Evolutionary conservation across 495 filamentous ascomycete species (phyloP).

Genomic region (Polyplosphaeria fusca): DNA sequence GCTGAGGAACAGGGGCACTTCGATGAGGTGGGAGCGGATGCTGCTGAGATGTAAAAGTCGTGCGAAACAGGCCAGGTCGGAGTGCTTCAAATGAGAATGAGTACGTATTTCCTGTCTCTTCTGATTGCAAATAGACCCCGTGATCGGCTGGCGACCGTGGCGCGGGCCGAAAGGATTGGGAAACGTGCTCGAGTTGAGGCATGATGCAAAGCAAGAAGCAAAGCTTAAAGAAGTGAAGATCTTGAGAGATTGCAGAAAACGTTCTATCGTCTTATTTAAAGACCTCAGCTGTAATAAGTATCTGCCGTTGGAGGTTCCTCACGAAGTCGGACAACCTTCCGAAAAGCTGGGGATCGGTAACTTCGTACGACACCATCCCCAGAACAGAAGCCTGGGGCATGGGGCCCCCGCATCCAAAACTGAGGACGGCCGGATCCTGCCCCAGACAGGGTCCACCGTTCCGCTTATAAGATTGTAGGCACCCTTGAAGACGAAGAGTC

Average conservation of each 20-base stretch:
- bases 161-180: constrained; percentile 41
- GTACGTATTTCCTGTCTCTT: constrained; percentile 41
- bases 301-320: too few species aligned
- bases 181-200: constrained; percentile 56
- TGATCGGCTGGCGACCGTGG: constrained; percentile 43
- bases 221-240: neutral
- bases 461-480: too few species aligned
- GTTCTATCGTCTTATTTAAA: neutral
- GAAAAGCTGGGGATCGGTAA: constrained; percentile 10
- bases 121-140: constrained; percentile 48
- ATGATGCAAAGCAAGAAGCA: constrained; percentile 39
- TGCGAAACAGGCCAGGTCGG: constrained; percentile 60
- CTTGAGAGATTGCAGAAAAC: neutral
- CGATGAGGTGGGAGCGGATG: constrained; percentile 61
- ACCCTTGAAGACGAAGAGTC: too few species aligned
- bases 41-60: constrained; percentile 57
- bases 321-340: too few species aligned
- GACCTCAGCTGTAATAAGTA: too few species aligned
- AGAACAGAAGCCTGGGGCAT: constrained; percentile 2
- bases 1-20: constrained; percentile 50
- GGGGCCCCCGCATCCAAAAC: too few species aligned
- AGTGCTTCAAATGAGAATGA: constrained; percentile 59
- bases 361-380: constrained; percentile 23
- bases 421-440: too few species aligned
- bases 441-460: too few species aligned